Conservation (phyloP, 805 yeast species). For the Metschnikowia hibisci region DNA sequence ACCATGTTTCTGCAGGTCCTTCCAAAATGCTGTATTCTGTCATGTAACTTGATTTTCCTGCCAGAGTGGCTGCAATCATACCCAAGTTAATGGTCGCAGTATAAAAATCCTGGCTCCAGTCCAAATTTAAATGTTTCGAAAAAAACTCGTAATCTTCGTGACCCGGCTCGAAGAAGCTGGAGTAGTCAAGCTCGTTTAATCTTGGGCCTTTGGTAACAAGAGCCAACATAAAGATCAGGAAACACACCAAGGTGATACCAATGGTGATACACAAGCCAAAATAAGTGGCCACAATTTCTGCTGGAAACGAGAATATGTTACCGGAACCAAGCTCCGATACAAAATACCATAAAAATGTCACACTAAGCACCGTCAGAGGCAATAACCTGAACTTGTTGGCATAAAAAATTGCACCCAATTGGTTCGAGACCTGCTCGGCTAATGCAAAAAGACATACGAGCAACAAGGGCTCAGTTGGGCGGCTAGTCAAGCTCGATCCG, state of each 20-base stretch:
- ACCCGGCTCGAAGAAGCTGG: constrained; percentile 27
- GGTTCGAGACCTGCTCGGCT: constrained; percentile 56
- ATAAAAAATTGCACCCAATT: constrained; percentile 56
- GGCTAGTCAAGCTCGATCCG: constrained; percentile 14
- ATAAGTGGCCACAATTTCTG: constrained; percentile 53
- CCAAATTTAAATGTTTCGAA: constrained; percentile 32
- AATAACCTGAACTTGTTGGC: constrained; percentile 53
- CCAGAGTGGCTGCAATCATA: constrained; percentile 59
- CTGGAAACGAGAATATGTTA: constrained; percentile 47
- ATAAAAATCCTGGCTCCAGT: constrained; percentile 60
- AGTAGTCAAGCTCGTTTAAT: constrained; percentile 32
- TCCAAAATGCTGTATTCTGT: constrained; percentile 50
- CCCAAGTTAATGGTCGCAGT: constrained; percentile 59
- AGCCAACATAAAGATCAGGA: constrained; percentile 53
- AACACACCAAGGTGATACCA: constrained; percentile 48
- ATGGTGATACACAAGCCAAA: constrained; percentile 63
- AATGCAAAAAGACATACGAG: constrained; percentile 54
- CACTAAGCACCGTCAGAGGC: constrained; percentile 59
- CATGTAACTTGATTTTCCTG: constrained; percentile 62
- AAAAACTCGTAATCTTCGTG: constrained; percentile 23
- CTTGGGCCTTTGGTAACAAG: constrained; percentile 49
- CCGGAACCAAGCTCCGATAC: constrained; percentile 39
- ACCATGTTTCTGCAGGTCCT: constrained; percentile 53
- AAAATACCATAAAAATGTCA: constrained; percentile 35
- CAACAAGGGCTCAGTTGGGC: constrained; percentile 53